Base-by-base conservation (phyloP, 2,329 filamentous ascomycete genomes). In the Aspergillus hiratsukae region DNA sequence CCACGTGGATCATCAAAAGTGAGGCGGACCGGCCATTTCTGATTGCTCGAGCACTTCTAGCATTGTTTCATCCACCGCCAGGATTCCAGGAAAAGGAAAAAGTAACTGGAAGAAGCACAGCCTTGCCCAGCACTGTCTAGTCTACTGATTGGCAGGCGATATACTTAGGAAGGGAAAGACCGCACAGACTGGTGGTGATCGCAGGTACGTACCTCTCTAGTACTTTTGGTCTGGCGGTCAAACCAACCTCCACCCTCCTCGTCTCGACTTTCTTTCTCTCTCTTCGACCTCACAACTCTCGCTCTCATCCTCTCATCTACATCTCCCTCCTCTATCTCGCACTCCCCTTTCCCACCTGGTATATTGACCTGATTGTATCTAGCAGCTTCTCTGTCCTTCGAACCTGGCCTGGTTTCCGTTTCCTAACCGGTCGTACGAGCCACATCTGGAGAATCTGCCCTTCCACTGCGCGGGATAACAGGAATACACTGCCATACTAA, bases 1-100 rank as follows among this genome's bases (percentile, higher is more conserved):
- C 66, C 66, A 69, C 65, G 65, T 68, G 64, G 63, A 68, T 63
- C 61, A 57, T 53, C 57, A 62, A 64, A 64, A 68, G 67, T 67
- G 66, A 67, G 63, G 63, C 65, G 61, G 55, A 52, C 58, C 41
- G 45, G 10, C 21, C 21, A 23, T 11, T 46, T 45, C 41, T 23
- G 43, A 27, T 14, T 46, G 43, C 27, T 23, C 9, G 31, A 46
- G 7, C 5, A 25, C 23, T 7, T 14, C 21, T 46, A 14, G 14
- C 31, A 37, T 17, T 17, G 14, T 46, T 46, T 23, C 14, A 21
- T 46, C 43, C 43, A n/a, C 11, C 23, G 10, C 6, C 23, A 27
- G 40, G 11, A 46, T 11, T 4, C 6, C 23, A 27, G 40, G 11
- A 46, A 53, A 25, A 21, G 11, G 25, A 23, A 51, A 45, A 29